phyloP scores from a whole-genome alignment of 257 asterid species.

The Orobanche coerulescens region DNA sequence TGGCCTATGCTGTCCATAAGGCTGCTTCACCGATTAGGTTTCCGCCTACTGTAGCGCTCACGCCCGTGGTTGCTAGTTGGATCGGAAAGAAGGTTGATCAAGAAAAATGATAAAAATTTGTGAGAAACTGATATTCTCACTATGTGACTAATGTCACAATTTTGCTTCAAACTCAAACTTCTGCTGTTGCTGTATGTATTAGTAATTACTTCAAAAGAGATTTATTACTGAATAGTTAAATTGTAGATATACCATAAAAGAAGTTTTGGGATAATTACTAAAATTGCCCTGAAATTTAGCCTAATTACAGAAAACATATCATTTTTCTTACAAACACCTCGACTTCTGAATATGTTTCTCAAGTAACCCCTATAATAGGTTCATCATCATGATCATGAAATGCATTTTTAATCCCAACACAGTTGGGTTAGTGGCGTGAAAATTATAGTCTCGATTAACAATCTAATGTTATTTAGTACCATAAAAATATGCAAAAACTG shows the following conservation, averaged over 20 bases:
- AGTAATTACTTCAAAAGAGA: neutral
- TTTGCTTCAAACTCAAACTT: slow-evolving; percentile 19
- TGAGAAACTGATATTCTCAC: neutral
- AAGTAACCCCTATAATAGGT: neutral
- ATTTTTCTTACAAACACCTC: neutral
- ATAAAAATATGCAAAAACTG: no score
- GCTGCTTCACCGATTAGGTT: slow-evolving; percentile 97
- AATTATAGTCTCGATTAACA: no score
- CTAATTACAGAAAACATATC: no score
- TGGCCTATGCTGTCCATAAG: slow-evolving; percentile 97
- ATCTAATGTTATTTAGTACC: no score
- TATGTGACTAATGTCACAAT: slow-evolving; percentile 15
- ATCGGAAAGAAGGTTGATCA: slow-evolving; percentile 77
- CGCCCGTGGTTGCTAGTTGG: slow-evolving; percentile 90
- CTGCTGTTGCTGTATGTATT: neutral
- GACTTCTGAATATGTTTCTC: neutral
- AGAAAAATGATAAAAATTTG: slow-evolving; percentile 29
- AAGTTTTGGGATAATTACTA: neutral
- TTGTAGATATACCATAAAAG: neutral
- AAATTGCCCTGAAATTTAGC: neutral
- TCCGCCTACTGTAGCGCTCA: slow-evolving; percentile 95
- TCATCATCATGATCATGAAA: no score
- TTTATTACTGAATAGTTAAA: neutral
- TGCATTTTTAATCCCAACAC: no score
- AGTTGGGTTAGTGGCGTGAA: no score